These are phyloP conservation scores for Vigna unguiculata DNA, from an alignment of 306 rosid species.

Conservation along the genomic window DNA sequence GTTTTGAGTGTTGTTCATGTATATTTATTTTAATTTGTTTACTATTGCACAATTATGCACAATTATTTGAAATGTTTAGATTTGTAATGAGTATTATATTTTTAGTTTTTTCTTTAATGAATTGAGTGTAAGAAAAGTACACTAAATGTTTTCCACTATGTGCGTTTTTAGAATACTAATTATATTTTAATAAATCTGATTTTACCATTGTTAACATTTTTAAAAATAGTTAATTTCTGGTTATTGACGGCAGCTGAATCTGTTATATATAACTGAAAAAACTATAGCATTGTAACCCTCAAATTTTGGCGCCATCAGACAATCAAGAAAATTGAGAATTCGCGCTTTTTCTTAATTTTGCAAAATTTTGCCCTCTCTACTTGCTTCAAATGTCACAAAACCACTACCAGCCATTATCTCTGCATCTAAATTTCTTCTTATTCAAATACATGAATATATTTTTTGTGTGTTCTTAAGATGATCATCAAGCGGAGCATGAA, in stretches of 20 bases:
- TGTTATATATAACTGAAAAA: background rate
- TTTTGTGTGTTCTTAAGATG: slow-evolving; percentile 63
- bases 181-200: background rate
- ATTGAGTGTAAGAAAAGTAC: no score
- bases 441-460: background rate
- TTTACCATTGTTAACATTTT: background rate
- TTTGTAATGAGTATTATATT: no score
- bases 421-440: background rate
- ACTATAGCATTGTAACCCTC: background rate
- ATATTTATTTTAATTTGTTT: no score
- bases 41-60: no score
- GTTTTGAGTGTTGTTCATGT: no score
- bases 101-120: no score
- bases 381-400: background rate
- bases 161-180: no score
- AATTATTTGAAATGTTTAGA: no score
- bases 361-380: background rate
- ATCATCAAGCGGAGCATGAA: slow-evolving; percentile 64
- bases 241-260: background rate
- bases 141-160: no score
- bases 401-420: background rate
- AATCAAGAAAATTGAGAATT: background rate
- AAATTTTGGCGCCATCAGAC: slow-evolving; percentile 8
- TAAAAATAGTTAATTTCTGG: background rate
- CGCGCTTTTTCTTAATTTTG: background rate